Conservation (phyloP, 1,284 basidiomycete species). For the Gastroboletus turbinatus region DNA sequence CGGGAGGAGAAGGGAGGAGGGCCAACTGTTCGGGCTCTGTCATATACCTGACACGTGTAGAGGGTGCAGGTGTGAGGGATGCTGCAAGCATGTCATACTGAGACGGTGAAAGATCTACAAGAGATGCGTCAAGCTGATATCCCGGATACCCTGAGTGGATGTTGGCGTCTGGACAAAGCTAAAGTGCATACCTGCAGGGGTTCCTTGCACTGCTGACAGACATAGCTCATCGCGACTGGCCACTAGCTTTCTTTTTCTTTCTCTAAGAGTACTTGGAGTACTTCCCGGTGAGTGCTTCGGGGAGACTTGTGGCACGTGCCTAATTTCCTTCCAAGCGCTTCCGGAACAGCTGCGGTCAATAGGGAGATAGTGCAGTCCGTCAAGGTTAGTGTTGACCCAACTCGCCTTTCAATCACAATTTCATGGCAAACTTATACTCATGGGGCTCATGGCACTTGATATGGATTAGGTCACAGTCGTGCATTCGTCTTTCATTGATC, state of each 20-base stretch:
- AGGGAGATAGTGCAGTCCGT: not conserved
- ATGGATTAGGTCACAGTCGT: not conserved
- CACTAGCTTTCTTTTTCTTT: not conserved
- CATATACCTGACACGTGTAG: constrained; percentile 40
- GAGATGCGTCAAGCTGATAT: constrained; percentile 75
- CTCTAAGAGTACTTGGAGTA: not conserved
- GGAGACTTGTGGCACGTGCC: constrained; percentile 2
- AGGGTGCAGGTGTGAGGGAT: constrained; percentile 60
- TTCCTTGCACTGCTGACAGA: constrained; percentile 87
- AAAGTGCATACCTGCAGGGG: constrained; percentile 63
- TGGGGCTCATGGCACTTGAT: not conserved
- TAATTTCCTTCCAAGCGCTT: not conserved
- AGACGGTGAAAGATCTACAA: constrained; percentile 80
- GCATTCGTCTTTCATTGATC: constrained; percentile 12
- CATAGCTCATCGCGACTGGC: constrained; percentile 50
- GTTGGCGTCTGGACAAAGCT: constrained; percentile 3
- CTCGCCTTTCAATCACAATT: not conserved
- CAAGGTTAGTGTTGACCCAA: not conserved
- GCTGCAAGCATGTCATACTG: constrained; percentile 83
- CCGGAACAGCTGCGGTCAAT: not conserved
- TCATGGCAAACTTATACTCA: not conserved
- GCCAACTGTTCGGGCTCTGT: constrained; percentile 55
- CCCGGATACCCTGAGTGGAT: constrained; percentile 21
- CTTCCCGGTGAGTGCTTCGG: not conserved
- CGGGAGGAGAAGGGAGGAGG: constrained; percentile 54